These are phyloP conservation scores for Kandelia obovata DNA, from an alignment of 345 rosid genomes.

Conservation along the genomic window DNA sequence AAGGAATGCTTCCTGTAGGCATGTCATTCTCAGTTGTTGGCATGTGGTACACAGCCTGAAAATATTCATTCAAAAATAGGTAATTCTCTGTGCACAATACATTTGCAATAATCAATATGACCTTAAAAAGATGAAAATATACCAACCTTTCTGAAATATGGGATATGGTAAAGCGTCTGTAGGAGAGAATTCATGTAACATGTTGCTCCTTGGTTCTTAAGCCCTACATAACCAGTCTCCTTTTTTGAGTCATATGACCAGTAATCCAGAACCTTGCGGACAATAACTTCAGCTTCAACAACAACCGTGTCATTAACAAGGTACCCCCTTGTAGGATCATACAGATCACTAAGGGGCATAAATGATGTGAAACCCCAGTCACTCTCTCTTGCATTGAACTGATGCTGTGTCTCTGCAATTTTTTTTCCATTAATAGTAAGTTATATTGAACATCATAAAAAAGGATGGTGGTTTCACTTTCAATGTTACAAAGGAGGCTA, in stretches of 20 bases:
- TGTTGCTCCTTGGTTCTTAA: constrained; percentile 99
- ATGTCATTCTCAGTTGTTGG: constrained; percentile 91
- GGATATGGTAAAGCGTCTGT: constrained; percentile 87
- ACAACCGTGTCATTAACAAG: constrained; percentile 69
- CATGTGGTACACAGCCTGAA: constrained; percentile 98
- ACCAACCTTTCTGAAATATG: constrained; percentile 91
- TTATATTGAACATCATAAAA: not conserved
- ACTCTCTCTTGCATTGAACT: constrained; percentile 84
- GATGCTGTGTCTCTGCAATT: constrained; percentile 83
- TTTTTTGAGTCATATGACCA: constrained; percentile 90
- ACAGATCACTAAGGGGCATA: constrained; percentile 86
- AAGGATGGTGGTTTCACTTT: not conserved
- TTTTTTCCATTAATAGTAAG: not conserved
- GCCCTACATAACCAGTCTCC: constrained; percentile 96
- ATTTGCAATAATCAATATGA: constrained; percentile 4
- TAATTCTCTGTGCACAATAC: not conserved
- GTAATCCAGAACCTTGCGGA: constrained; percentile 73
- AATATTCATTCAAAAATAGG: constrained; percentile 1
- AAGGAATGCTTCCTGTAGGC: constrained; percentile 90
- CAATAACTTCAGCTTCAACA: constrained; percentile 89
- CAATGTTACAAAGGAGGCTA: not conserved
- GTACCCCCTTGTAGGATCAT: constrained; percentile 86
- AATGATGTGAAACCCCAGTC: constrained; percentile 97
- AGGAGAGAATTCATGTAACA: constrained; percentile 98
- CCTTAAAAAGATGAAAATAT: not conserved